These are phyloP conservation scores for Tillandsia fasciculata DNA, from an alignment of 176 grass and related monocot genomes.

Conservation along the genomic window DNA sequence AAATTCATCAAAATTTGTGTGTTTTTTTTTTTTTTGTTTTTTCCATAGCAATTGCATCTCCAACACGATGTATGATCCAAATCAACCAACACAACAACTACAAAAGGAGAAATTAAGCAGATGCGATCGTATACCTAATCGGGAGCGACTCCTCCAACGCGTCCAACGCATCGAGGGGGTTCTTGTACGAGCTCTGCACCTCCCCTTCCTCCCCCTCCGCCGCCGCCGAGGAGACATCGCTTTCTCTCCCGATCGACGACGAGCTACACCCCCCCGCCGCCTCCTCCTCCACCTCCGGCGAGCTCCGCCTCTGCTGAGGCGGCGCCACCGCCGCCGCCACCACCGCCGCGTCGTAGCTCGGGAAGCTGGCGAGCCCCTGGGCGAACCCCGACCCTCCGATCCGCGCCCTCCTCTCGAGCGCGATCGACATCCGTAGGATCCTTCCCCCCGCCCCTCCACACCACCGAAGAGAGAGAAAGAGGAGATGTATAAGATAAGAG, in stretches of 20 bases:
- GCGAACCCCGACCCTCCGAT: slow-evolving; percentile 26
- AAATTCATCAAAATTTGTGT: not conserved
- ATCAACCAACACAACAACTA: too few species aligned
- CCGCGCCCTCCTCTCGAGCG: slow-evolving; percentile 36
- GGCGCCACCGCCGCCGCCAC: slow-evolving; percentile 24
- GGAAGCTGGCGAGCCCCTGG: slow-evolving; percentile 31
- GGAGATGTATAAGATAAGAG: slow-evolving; percentile 2
- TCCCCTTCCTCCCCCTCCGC: slow-evolving; percentile 46
- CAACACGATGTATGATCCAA: too few species aligned
- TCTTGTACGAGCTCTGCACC: slow-evolving; percentile 84
- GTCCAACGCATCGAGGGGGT: slow-evolving; percentile 85
- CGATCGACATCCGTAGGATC: slow-evolving; percentile 59
- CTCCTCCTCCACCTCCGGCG: slow-evolving; percentile 10
- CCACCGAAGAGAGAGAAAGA: not conserved
- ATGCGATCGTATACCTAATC: slow-evolving; percentile 45
- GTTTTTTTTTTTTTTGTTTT: too few species aligned
- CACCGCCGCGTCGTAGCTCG: slow-evolving; percentile 21
- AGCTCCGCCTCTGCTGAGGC: too few species aligned
- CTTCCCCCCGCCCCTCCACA: not conserved
- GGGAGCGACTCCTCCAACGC: slow-evolving; percentile 76
- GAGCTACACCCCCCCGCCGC: slow-evolving; percentile 37
- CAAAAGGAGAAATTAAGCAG: not conserved
- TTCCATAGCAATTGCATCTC: too few species aligned
- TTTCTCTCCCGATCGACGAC: slow-evolving; percentile 53
- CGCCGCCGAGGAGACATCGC: slow-evolving; percentile 37